Base-by-base conservation (phyloP, 306 rosid genomes). In the Quercus gilva region DNA sequence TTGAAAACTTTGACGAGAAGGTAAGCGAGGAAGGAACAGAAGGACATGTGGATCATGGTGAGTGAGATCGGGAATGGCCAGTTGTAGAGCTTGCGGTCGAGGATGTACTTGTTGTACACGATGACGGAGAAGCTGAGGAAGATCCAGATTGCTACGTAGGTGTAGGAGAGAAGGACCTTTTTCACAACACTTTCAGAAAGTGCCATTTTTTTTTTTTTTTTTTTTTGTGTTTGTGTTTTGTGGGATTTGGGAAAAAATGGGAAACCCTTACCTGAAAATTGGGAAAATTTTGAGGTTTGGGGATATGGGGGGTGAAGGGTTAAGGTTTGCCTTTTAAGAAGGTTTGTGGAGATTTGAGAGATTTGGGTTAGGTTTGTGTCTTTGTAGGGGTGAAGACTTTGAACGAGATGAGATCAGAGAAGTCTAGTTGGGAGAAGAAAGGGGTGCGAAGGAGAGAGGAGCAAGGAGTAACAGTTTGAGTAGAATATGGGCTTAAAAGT, bases 11-110 rank as follows among this genome's bases (percentile, higher is more conserved):
- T 86, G 73, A 95, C 91, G 63, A 95, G 97, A 37, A 95, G 71
- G 79, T 87, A 93, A 0, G 99, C 99, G 13, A 95, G 79, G 73
- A 97, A 87, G 53, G 99, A 93, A 74, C 99, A 95, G 79, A 95
- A 95, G 26, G 87, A 94, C 99, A 95, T 95, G 82, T 95, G 99
- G 86, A 95, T 95, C 99, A 95, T 95, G 82, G 99, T 93, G 51
- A 95, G 96, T 0, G 99, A 91, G 78, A 95, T 92, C 11, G 99
- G 99, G 77, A 78, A 95, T 0, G 99, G 97, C 99, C 99, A 95
- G 78, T 93, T 90, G 91, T 91, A 95, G 92, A 95, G 88, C 84
- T 95, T 92, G 6, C 87, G 97, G 61, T 95, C 98, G 11, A 95
- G 86, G 84, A 95, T 95, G 93, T 88, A 95, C 84, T 95, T 95